These are phyloP conservation scores for Fusarium mexicanum DNA, from an alignment of 2,329 filamentous ascomycete genomes.

Conservation along the genomic window DNA sequence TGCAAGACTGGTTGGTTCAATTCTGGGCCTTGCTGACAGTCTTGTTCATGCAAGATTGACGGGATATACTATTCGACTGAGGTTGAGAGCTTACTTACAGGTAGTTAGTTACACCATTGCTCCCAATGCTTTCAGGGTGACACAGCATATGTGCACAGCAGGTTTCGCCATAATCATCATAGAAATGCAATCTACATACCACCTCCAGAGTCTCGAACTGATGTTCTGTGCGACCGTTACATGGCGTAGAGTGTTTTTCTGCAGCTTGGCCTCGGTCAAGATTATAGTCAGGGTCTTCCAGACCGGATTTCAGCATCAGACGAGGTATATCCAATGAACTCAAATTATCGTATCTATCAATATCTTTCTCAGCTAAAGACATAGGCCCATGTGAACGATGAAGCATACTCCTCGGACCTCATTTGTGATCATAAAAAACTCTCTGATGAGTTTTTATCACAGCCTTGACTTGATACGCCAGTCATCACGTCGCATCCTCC, in stretches of 20 bases:
- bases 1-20: not conserved
- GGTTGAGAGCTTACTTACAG: not conserved
- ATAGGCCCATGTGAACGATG: constrained; percentile 13
- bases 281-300: constrained; percentile 5
- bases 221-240: constrained; percentile 9
- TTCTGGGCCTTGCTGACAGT: not conserved
- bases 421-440: not conserved
- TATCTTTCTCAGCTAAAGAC: not conserved
- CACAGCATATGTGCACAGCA: not conserved
- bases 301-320: constrained; percentile 22
- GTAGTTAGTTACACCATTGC: not conserved
- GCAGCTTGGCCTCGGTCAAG: constrained; percentile 29
- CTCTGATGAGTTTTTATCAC: not conserved
- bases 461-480: not conserved
- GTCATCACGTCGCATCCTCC: constrained; percentile 9
- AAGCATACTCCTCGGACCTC: not conserved
- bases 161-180: not conserved
- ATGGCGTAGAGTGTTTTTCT: constrained; percentile 1
- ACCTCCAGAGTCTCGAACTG: not conserved
- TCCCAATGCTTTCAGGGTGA: not conserved
- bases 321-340: constrained; percentile 26
- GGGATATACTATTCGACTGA: not conserved
- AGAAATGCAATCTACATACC: constrained; percentile 6
- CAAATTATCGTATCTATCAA: constrained; percentile 36
- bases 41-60: not conserved